A percentile compares a stretch with the other conserved stretches of the same genome.
These are phyloP conservation scores for Colletotrichum australisinense DNA, from an alignment of 2,329 filamentous ascomycete species.

Conservation along the genomic window DNA sequence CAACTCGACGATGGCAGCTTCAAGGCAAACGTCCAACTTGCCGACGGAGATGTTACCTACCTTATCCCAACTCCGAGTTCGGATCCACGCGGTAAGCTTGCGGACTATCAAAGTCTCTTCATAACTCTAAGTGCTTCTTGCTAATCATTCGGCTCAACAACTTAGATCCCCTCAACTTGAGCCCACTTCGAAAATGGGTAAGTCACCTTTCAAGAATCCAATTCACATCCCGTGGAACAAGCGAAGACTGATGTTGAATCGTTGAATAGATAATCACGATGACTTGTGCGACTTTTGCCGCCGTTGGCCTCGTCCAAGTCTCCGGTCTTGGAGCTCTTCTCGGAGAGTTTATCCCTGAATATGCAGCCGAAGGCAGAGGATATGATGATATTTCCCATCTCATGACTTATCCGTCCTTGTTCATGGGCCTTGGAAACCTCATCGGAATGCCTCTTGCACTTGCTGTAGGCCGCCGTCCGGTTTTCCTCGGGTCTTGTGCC, in stretches of 20 bases:
- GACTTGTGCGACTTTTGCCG: slow-evolving; percentile 16
- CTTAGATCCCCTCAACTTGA: slow-evolving; percentile 19
- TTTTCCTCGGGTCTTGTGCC: slow-evolving; percentile 44
- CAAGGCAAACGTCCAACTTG: slow-evolving; percentile 41
- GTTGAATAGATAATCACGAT: neutral
- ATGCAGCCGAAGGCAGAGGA: slow-evolving; percentile 14
- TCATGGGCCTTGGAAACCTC: slow-evolving; percentile 46
- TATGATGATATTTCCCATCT: slow-evolving; percentile 24
- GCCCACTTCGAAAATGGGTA: slow-evolving; percentile 20
- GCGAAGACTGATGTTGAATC: accelerated
- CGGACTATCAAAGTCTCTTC: neutral
- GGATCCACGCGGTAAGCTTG: slow-evolving; percentile 42
- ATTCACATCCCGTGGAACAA: accelerated
- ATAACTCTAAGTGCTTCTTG: neutral
- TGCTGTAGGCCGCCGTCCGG: slow-evolving; percentile 47
- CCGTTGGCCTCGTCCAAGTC: slow-evolving; percentile 18
- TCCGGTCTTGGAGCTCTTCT: slow-evolving; percentile 24
- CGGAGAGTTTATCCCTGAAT: slow-evolving; percentile 20
- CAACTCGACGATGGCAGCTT: slow-evolving; percentile 1
- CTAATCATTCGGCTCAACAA: neutral
- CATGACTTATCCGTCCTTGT: slow-evolving; percentile 20
- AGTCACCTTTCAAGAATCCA: neutral
- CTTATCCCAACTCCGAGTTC: slow-evolving; percentile 46
- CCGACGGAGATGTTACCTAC: slow-evolving; percentile 46
- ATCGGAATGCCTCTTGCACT: slow-evolving; percentile 49